Base-by-base conservation (phyloP, 2,329 filamentous ascomycete genomes). In the Alternaria alternata region DNA sequence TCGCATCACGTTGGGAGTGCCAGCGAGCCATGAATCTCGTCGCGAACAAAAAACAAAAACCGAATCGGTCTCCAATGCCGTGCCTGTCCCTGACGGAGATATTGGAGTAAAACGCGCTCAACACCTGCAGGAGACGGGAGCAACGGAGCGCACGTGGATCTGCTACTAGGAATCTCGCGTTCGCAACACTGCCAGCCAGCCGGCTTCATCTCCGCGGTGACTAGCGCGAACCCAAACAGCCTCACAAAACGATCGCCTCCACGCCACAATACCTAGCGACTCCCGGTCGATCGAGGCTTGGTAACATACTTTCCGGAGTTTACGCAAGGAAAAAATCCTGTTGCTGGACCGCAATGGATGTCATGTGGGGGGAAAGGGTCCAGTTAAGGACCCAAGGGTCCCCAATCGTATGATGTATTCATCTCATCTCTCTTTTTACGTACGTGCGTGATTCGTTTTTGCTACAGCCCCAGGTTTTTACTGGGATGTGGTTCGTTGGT, bases 201-300 rank as follows among this genome's bases (percentile, higher is more conserved):
- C 54, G 54, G 54, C 4, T 16, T 28, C 20, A 26, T 36, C 38
- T 43, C 42, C 52, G 42, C 42, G n/a, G 28, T 14, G 6, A 34
- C 20, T 57, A 57, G 54, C 38, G 54, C 22, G 24, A 51, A 51
- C 38, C 38, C 38, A 51, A 56, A 32, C n/a, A 38, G 46, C 44
- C 46, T 57, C 36, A 36, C 46, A 36, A 51, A 51, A 51, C 44
- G 22, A 51, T 43, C 36, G 54, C 20, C 46, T 18, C 44, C 26
- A 22, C 54, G 54, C 54, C 54, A 51, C 46, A 20, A 22, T n/a
- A 11, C 20, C 36, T 51, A 32, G 46, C 11, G 12, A 30, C 28
- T 51, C 30, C 46, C 41, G 44, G 22, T 20, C 38, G 36, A 51
- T 28, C 36, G 22, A 43, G 38, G 38, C 16, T 14, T 22, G 46